Base-by-base conservation (phyloP, 2,329 filamentous ascomycete species). In the Aureobasidium mangrovei region DNA sequence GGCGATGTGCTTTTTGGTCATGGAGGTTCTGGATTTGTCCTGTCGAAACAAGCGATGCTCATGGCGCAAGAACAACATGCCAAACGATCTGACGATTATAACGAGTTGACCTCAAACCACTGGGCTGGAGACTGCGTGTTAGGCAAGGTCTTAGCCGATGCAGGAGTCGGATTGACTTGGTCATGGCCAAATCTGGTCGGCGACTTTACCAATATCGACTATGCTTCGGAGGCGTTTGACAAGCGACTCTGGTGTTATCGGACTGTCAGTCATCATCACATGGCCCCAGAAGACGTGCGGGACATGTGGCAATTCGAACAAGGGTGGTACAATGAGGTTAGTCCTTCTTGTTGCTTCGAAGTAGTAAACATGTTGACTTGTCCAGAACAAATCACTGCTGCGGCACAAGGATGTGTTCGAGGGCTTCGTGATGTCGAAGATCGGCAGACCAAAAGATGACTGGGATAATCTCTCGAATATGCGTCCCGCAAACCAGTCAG, bases 1-100 rank as follows among this genome's bases (percentile, higher is more conserved):
- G 67, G 67, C 39, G 57, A 65, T 2, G 59, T 69, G 2, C 60
- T 68, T 4, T 71, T 74, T 36, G 72, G 68, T 0, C 72, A 75
- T 51, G 67, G 69, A 33, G 71, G 72, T 3, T 64, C 70, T 6
- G 72, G 70, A 3, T 73, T 73, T 26, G 47, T 75, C 18, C 56
- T 75, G 8, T 74, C 73, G 0, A 64, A 69, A 26, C 65, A 67
- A 4, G 72, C 73, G 0, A 54, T 74, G 29, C 58, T 66, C 29
- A 58, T 57, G 7, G 61, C 55, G 2, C 62, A 58, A 5, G 46
- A 60, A 32, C 69, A 74, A 32, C 76, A 75, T 55, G 64, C 65
- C 1, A 58, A 63, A 5, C 67, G 74, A 45, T 63, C 71, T 2
- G 61, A 69, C 24, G 55, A 64, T 27, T 61, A 58, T 53, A 63